These are phyloP conservation scores for Podaxis pistillaris DNA, from an alignment of 768 basidiomycete genomes.

Conservation along the genomic window DNA sequence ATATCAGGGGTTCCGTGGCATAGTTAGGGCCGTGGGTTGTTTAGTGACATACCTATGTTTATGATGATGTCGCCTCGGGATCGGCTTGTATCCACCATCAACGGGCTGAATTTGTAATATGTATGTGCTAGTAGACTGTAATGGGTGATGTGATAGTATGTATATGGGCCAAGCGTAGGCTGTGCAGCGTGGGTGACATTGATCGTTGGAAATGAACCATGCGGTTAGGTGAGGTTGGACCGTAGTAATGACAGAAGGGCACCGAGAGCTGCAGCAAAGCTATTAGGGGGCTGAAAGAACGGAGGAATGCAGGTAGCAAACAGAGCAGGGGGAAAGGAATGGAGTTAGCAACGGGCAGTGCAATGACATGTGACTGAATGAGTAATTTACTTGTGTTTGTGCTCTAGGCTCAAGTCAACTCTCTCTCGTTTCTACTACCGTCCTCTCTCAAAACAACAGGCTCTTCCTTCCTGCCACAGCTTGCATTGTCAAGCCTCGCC, in stretches of 20 bases:
- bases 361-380: constrained; percentile 10
- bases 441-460: background rate
- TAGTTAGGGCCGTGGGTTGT: background rate
- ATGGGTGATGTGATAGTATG: no score
- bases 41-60: background rate
- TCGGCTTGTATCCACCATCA: background rate
- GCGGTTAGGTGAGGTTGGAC: background rate
- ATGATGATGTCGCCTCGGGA: background rate
- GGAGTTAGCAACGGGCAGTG: constrained; percentile 1
- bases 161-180: background rate
- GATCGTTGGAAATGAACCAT: background rate
- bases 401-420: background rate
- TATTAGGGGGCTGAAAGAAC: background rate
- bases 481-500: constrained; percentile 5
- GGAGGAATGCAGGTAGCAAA: background rate
- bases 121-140: background rate
- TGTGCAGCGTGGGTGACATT: background rate
- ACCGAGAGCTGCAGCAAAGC: background rate
- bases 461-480: constrained; percentile 9
- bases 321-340: background rate
- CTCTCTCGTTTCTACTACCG: background rate
- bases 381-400: constrained; percentile 1
- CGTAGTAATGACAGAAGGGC: background rate
- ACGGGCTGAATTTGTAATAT: background rate
- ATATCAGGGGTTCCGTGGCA: background rate